These are phyloP conservation scores for Plenodomus lindquistii DNA, from an alignment of 2,329 filamentous ascomycete species.

Conservation along the genomic window DNA sequence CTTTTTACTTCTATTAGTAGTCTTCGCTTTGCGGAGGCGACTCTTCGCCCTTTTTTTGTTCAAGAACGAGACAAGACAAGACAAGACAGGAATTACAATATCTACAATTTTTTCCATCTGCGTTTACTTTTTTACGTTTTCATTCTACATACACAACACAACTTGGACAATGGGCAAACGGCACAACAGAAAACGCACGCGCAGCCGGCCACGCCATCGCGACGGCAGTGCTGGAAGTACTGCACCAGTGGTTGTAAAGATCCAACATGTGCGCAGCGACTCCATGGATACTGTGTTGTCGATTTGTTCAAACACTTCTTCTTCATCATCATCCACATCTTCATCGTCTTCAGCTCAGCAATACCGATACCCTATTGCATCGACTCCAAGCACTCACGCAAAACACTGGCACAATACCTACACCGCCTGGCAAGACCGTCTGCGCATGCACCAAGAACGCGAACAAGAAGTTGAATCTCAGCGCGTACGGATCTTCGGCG, in stretches of 20 bases:
- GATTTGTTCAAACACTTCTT: conserved; percentile 32
- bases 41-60: conserved; percentile 34
- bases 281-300: conserved; percentile 33
- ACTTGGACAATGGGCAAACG: conserved; percentile 45
- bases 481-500: conserved; percentile 50
- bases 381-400: conserved; percentile 14
- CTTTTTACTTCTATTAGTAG: conserved; percentile 21
- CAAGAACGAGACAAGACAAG: too few relatives aligned
- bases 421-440: conserved; percentile 42
- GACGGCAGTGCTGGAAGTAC: too few relatives aligned
- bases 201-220: conserved; percentile 48
- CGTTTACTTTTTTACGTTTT: too few relatives aligned
- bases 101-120: too few relatives aligned
- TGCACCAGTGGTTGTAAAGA: too few relatives aligned
- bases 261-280: conserved; percentile 30
- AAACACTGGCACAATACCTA: conserved; percentile 45
- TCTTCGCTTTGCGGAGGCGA: conserved; percentile 21
- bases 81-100: too few relatives aligned
- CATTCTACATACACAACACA: conserved; percentile 4
- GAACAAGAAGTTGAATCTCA: conserved; percentile 38
- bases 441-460: conserved; percentile 33
- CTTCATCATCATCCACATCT: conserved; percentile 14
- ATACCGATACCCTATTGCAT: conserved; percentile 13
- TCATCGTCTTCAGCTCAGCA: conserved; percentile 29
- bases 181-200: conserved; percentile 50